These are phyloP conservation scores for Zymoseptoria crescenta DNA, from an alignment of 2,329 filamentous ascomycete genomes.

Conservation along the genomic window DNA sequence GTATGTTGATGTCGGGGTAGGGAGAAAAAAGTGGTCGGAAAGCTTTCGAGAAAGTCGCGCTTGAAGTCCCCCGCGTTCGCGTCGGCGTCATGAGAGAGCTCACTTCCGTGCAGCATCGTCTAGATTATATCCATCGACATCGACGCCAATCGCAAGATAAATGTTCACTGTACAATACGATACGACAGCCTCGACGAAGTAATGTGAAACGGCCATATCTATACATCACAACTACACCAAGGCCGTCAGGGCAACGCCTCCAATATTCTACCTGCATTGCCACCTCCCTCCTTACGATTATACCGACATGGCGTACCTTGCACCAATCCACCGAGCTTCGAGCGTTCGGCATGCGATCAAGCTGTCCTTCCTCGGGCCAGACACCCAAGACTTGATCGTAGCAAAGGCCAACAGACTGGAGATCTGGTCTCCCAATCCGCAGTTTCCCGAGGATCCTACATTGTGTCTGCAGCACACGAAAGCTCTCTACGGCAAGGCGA, in stretches of 20 bases:
- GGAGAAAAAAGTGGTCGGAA: background rate
- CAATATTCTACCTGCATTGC: background rate
- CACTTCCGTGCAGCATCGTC: background rate
- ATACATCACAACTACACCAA: background rate
- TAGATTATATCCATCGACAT: background rate
- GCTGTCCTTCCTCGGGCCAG: slow-evolving; percentile 63
- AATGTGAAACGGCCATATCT: background rate
- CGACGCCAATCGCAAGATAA: background rate
- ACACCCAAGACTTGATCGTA: slow-evolving; percentile 75
- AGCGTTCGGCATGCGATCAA: slow-evolving; percentile 84
- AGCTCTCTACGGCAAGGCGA: slow-evolving; percentile 75
- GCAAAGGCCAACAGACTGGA: slow-evolving; percentile 82
- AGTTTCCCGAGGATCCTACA: slow-evolving; percentile 47
- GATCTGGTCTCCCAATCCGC: slow-evolving; percentile 54
- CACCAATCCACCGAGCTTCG: slow-evolving; percentile 85
- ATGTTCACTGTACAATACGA: background rate
- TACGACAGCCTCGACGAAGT: background rate
- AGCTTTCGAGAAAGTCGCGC: background rate
- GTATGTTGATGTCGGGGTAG: background rate
- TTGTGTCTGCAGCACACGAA: slow-evolving; percentile 60
- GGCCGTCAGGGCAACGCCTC: background rate
- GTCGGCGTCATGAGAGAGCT: background rate
- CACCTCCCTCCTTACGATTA: background rate
- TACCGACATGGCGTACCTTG: slow-evolving; percentile 81
- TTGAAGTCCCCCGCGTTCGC: background rate